phyloP scores from a whole-genome alignment of 768 basidiomycete genomes.

The Kwoniella dendrophila region DNA sequence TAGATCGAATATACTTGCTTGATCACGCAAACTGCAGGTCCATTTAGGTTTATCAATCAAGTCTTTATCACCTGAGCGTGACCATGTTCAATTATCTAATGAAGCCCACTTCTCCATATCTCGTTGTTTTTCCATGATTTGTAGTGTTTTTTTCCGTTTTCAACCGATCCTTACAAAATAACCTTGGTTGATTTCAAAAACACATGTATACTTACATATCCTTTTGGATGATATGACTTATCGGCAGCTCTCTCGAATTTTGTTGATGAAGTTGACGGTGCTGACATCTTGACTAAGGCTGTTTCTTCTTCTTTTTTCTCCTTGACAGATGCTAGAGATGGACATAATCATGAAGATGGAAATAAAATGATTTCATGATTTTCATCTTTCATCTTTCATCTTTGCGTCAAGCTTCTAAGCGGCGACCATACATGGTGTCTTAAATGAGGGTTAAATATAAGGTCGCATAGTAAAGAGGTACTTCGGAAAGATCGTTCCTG shows the following conservation, averaged over 20 bases:
- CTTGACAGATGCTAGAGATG: too few species aligned
- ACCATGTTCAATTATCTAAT: too few species aligned
- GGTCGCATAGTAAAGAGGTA: neutral
- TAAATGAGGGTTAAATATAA: neutral
- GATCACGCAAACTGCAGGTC: too few species aligned
- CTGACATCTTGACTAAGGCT: neutral
- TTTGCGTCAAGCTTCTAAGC: neutral
- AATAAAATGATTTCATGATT: neutral
- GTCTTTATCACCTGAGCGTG: too few species aligned
- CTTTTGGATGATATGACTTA: slow-evolving; percentile 34
- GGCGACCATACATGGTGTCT: too few species aligned
- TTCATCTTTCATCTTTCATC: neutral
- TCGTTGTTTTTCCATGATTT: too few species aligned
- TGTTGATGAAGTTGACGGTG: slow-evolving; percentile 4
- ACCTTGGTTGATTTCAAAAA: neutral
- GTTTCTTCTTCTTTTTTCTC: too few species aligned
- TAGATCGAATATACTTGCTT: too few species aligned
- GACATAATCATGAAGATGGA: too few species aligned
- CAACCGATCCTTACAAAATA: slow-evolving; percentile 8
- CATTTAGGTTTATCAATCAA: too few species aligned
- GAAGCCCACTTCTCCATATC: too few species aligned
- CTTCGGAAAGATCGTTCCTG: neutral
- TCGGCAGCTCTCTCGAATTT: slow-evolving; percentile 20
- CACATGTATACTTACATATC: slow-evolving; percentile 40
- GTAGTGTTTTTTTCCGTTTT: neutral